Evolutionary conservation across 192 early-diverging fungal genomes (phyloP).

Genomic region (Geranomyces michiganensis): DNA sequence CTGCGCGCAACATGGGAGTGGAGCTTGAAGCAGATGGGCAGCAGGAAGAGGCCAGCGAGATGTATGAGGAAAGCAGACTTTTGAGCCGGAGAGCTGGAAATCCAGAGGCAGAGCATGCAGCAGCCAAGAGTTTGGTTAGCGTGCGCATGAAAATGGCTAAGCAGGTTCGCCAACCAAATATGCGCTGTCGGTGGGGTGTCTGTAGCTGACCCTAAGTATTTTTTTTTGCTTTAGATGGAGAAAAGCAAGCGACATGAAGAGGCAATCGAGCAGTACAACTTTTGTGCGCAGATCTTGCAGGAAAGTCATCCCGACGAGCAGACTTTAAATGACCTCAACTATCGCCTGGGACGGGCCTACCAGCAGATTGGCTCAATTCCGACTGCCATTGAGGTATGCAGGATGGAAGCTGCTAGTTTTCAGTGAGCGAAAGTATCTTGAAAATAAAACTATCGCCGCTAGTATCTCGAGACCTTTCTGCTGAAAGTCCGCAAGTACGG

Average conservation of each 20-base stretch:
- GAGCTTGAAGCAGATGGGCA: constrained; percentile 40
- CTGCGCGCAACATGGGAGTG: constrained; percentile 39
- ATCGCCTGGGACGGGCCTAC: constrained; percentile 37
- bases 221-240: constrained; percentile 22
- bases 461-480: constrained; percentile 44
- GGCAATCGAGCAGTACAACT: constrained; percentile 44
- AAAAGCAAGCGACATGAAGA: constrained; percentile 26
- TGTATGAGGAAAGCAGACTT: constrained; percentile 41
- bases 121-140: constrained; percentile 38
- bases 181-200: neutral
- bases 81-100: constrained; percentile 33
- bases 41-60: constrained; percentile 38
- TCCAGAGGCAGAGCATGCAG: constrained; percentile 28
- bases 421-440: no score
- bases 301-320: constrained; percentile 35
- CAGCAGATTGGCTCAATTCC: constrained; percentile 36
- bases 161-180: constrained; percentile 25
- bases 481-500: constrained; percentile 30
- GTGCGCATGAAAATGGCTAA: constrained; percentile 45
- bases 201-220: neutral
- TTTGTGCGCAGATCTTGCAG: constrained; percentile 42
- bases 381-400: constrained; percentile 35
- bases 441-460: no score
- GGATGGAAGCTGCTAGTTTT: neutral
- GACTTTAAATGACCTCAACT: constrained; percentile 42